These are phyloP conservation scores for Podaxis pistillaris DNA, from an alignment of 768 basidiomycete genomes.

Conservation along the genomic window DNA sequence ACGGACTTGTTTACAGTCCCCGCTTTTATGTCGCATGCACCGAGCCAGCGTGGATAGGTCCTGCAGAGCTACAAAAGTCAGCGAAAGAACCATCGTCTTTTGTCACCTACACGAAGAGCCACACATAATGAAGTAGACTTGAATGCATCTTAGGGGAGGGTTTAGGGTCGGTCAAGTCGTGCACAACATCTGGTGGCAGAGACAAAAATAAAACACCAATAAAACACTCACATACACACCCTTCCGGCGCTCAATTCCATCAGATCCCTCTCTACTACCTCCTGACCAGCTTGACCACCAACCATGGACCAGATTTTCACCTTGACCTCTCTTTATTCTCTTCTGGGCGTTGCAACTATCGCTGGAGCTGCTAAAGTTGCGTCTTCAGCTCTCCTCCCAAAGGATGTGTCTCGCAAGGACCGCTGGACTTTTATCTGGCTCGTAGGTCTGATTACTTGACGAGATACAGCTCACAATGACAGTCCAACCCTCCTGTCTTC, in stretches of 20 bases:
- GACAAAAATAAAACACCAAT: too few relatives aligned
- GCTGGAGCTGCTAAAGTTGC: conserved; percentile 51
- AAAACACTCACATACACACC: neutral
- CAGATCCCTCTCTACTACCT: neutral
- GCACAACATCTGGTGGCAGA: too few relatives aligned
- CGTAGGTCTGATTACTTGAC: conserved; percentile 34
- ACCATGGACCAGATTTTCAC: conserved; percentile 23
- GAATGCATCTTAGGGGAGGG: too few relatives aligned
- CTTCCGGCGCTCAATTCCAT: neutral
- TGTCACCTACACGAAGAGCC: too few relatives aligned
- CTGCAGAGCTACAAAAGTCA: too few relatives aligned
- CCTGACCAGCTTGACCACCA: neutral
- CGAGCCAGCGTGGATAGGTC: too few relatives aligned
- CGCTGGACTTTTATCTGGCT: conserved; percentile 77
- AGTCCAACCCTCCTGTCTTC: neutral
- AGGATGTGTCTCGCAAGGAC: conserved; percentile 63
- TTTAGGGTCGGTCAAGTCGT: too few relatives aligned
- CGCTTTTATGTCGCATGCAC: too few relatives aligned
- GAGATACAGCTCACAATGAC: neutral
- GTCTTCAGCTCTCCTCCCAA: conserved; percentile 58
- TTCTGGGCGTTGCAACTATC: conserved; percentile 55
- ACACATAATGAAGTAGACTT: too few relatives aligned
- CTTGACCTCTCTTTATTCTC: conserved; percentile 58
- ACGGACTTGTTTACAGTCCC: too few relatives aligned
- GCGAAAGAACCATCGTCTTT: too few relatives aligned